These are phyloP conservation scores for Acanthamoeba lenticulata DNA, from an alignment of 208 protist species.

Conservation along the genomic window DNA sequence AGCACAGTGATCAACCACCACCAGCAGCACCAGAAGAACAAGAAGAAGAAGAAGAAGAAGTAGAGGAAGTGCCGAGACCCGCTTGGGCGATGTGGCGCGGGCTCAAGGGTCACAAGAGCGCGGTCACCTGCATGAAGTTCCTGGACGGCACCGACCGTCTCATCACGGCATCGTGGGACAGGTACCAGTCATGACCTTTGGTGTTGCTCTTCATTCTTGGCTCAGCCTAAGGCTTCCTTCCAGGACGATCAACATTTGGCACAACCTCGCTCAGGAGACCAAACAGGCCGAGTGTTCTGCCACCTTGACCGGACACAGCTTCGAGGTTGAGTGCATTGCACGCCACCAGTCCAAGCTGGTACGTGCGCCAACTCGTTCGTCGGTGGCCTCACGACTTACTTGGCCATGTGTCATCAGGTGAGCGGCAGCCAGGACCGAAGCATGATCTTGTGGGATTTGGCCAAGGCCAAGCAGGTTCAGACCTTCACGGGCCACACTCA, in stretches of 20 bases:
- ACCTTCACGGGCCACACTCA: background rate
- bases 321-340: background rate
- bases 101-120: background rate
- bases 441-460: background rate
- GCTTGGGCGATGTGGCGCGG: background rate
- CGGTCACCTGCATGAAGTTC: constrained; percentile 1
- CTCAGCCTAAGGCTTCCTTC: no score
- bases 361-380: background rate
- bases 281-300: background rate
- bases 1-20: background rate
- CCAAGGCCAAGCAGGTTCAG: background rate
- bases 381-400: background rate
- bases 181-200: no score
- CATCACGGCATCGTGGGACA: background rate
- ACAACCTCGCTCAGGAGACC: background rate
- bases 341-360: background rate
- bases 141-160: background rate
- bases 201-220: no score
- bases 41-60: no score
- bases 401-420: background rate
- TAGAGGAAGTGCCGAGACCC: no score
- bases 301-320: background rate
- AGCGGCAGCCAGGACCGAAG: background rate
- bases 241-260: background rate
- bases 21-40: background rate